phyloP scores from a whole-genome alignment of 2,329 filamentous ascomycete species.

The Penicillium sp. region DNA sequence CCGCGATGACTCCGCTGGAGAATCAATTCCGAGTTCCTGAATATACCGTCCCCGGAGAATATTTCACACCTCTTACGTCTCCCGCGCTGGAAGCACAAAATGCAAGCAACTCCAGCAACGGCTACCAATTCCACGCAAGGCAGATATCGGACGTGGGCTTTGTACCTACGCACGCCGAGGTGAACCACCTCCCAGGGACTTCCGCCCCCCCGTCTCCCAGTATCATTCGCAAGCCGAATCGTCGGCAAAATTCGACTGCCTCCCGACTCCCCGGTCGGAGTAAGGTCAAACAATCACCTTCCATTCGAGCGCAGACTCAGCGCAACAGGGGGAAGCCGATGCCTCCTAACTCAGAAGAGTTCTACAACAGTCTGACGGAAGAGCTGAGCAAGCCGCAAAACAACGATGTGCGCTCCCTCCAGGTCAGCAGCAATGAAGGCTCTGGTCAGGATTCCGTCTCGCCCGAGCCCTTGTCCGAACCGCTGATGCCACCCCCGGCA shows the following conservation, averaged over 20 bases:
- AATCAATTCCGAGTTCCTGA: conserved; percentile 48
- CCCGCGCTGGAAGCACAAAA: conserved; percentile 51
- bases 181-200: conserved; percentile 31
- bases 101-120: conserved; percentile 29
- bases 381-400: conserved; percentile 28
- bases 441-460: conserved; percentile 50
- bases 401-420: conserved; percentile 31
- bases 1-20: conserved; percentile 51
- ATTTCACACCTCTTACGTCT: conserved; percentile 51
- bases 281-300: conserved; percentile 45
- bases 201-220: conserved; percentile 27
- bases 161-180: conserved; percentile 43
- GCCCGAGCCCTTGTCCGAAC: conserved; percentile 50
- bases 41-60: conserved; percentile 49
- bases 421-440: conserved; percentile 43
- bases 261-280: conserved; percentile 34
- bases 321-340: conserved; percentile 34
- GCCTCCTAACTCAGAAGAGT: conserved; percentile 34
- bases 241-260: conserved; percentile 36
- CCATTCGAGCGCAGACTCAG: conserved; percentile 40
- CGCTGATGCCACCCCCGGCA: conserved; percentile 51
- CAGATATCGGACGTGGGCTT: conserved; percentile 42
- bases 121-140: conserved; percentile 36
- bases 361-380: conserved; percentile 38
- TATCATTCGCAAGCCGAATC: conserved; percentile 39